A percentile compares a stretch with the other conserved stretches of the same genome.
Evolutionary conservation across 2,329 filamentous ascomycete species (phyloP).

Genomic region (Botrytis squamosa): DNA sequence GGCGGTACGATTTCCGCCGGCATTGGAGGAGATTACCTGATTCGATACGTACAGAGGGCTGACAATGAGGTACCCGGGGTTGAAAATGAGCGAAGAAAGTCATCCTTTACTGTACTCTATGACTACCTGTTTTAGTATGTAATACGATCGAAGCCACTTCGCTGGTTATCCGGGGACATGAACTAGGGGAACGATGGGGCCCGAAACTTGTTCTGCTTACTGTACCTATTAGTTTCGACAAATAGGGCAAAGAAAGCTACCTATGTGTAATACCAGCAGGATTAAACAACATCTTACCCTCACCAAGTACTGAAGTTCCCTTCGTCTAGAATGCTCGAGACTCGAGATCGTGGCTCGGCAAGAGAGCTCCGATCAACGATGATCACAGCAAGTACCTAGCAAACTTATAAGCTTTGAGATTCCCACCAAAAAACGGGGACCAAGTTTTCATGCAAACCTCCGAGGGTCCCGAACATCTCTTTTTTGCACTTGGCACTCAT

Average conservation of each 20-base stretch:
- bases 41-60: slow-evolving; percentile 45
- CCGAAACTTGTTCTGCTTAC: not conserved
- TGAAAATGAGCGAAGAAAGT: slow-evolving; percentile 5
- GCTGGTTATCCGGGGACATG: not conserved
- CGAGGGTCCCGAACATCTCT: not conserved
- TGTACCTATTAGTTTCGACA: not conserved
- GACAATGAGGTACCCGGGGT: slow-evolving; percentile 2
- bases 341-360: not conserved
- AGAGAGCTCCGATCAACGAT: not conserved
- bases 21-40: slow-evolving; percentile 58
- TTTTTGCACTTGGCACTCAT: not conserved
- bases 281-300: not conserved
- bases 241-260: not conserved
- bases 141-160: not conserved
- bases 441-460: not conserved
- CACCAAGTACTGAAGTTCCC: not conserved
- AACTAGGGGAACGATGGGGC: too few relatives aligned
- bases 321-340: not conserved
- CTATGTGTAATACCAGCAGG: not conserved
- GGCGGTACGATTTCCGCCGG: slow-evolving; percentile 61
- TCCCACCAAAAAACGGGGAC: not conserved
- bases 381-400: not conserved
- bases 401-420: not conserved
- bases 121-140: slow-evolving; percentile 2
- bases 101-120: slow-evolving; percentile 19